phyloP scores from a whole-genome alignment of 2,329 filamentous ascomycete species.

The Pseudogymnoascus sp. region DNA sequence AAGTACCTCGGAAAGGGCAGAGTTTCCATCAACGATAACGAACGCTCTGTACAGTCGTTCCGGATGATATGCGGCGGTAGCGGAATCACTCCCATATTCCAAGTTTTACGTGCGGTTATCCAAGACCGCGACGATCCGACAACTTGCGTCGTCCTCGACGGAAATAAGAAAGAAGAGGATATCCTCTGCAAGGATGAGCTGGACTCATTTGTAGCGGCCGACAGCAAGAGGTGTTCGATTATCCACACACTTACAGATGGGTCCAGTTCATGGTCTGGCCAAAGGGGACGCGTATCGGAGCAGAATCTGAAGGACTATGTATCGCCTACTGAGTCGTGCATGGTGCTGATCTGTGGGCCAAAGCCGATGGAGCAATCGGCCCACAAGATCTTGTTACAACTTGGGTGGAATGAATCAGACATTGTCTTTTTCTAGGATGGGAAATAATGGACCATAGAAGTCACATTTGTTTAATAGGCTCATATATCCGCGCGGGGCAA shows the following conservation, averaged over 20 bases:
- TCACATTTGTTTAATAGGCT: background rate
- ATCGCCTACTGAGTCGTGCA: slow-evolving; percentile 31
- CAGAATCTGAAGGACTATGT: slow-evolving; percentile 55
- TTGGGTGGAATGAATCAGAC: slow-evolving; percentile 68
- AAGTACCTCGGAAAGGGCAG: slow-evolving; percentile 64
- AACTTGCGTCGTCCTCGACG: slow-evolving; percentile 65
- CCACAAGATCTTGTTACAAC: slow-evolving; percentile 45
- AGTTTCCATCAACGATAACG: slow-evolving; percentile 52
- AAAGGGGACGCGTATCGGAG: slow-evolving; percentile 58
- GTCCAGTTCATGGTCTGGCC: slow-evolving; percentile 57
- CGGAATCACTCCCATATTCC: slow-evolving; percentile 89
- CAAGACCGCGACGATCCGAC: slow-evolving; percentile 57
- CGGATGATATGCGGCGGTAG: slow-evolving; percentile 83
- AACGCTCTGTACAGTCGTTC: slow-evolving; percentile 56
- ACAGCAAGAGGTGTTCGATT: slow-evolving; percentile 52
- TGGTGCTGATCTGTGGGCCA: slow-evolving; percentile 78
- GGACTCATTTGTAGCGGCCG: slow-evolving; percentile 50
- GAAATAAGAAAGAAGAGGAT: slow-evolving; percentile 70
- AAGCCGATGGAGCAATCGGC: slow-evolving; percentile 64
- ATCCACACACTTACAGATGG: slow-evolving; percentile 64
- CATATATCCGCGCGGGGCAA: background rate
- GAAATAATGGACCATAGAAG: background rate
- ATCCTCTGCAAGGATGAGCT: slow-evolving; percentile 74
- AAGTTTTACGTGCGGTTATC: slow-evolving; percentile 70
- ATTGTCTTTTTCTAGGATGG: slow-evolving; percentile 64